Evolutionary conservation across 371 early-diverging fungal species (phyloP), one percentile per base, ranked within the genome.

Genomic region (Mortierella sp.): DNA sequence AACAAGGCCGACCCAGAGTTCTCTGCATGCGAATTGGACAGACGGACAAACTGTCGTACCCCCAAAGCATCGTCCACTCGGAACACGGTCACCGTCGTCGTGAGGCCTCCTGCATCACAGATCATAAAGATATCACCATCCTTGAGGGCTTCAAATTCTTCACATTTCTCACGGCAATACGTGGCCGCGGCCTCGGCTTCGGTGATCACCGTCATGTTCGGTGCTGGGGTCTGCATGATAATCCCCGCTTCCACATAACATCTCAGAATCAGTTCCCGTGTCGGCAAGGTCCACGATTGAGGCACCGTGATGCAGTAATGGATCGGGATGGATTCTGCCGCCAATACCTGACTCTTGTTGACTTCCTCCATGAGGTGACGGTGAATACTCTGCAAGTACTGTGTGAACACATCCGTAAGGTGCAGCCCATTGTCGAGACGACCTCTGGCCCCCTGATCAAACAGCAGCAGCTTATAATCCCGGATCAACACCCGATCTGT

Each of bases 61-160:
- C 71, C 71, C 45, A 71, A 49, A 7, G 49, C 61, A 46, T 71
- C 71, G 23, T 71, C 71, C 4, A 71, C 71, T 27, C 65, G 47
- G 61, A 71, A 71, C 18, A 64, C 71, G 1, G 71, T 71, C 30
- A 71, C 65, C 19, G 59, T 71, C 9, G 71, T 64, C 2, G 71
- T 71, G 52, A 64, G 46, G 21, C 71, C 71, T 14, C 71, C 71
- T 0, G 71, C 71, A 34, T 71, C 71, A 39, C 64, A 78, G 60
- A 83, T 82, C 81, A 83, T 64, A 46, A 71, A 71, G 51, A 71
- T 71, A 13, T 71, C 71, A 30, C 71, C 65, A 46, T 71, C 71
- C 71, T 60, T 64, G 47, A 71, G 52, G 7, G 61, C 49, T 51
- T 71, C 71, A 45, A 71, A 71, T 28, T 71, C 71, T 14, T 71